These are phyloP conservation scores for Geosmithia flava DNA, from an alignment of 2,329 filamentous ascomycete genomes.

Conservation along the genomic window DNA sequence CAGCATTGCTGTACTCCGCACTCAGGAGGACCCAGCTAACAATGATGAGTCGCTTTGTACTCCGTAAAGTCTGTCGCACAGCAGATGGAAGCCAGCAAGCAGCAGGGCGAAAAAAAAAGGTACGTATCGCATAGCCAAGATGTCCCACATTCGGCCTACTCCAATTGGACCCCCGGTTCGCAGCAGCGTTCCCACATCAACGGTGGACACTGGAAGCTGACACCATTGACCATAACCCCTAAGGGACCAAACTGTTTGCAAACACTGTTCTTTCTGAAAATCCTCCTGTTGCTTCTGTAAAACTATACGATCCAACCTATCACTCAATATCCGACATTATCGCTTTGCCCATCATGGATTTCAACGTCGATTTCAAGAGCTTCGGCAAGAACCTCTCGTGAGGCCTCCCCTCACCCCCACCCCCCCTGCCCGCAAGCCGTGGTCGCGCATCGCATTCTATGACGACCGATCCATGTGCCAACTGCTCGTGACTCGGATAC, in stretches of 20 bases:
- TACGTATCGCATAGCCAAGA: background rate
- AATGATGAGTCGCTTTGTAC: too few relatives aligned
- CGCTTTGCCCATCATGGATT: constrained; percentile 4
- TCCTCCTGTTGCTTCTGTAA: background rate
- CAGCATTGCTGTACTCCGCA: background rate
- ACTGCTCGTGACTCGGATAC: constrained; percentile 4
- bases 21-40: too few relatives aligned
- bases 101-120: background rate
- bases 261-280: background rate
- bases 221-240: background rate
- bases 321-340: background rate
- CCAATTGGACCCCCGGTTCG: background rate
- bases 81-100: too few relatives aligned
- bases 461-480: background rate
- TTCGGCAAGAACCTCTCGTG: constrained; percentile 45
- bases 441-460: background rate
- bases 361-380: constrained; percentile 43
- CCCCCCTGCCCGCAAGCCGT: background rate
- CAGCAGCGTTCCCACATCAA: constrained; percentile 1
- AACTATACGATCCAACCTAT: background rate
- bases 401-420: constrained; percentile 11
- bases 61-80: too few relatives aligned
- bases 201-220: background rate
- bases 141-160: background rate
- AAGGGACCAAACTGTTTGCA: background rate